Conservation (phyloP, 169 alveolate genomes). For the Cyclospora cayetanensis region DNA sequence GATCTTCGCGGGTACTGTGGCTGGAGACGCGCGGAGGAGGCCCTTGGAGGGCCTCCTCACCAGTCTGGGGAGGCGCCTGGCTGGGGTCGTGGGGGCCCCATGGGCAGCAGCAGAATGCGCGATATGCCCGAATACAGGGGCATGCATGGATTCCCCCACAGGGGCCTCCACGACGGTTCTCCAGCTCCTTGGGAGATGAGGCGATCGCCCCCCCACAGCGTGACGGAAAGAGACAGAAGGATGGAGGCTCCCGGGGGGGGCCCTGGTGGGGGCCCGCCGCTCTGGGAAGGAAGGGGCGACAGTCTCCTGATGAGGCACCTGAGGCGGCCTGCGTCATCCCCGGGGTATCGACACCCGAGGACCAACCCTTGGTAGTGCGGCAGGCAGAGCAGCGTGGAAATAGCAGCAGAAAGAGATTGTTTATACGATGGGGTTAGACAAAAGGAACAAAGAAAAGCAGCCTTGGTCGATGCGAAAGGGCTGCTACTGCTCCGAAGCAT, state of each 20-base stretch:
- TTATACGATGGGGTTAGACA: too few relatives aligned
- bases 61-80: not conserved
- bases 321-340: not conserved
- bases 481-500: too few relatives aligned
- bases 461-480: too few relatives aligned
- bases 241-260: not conserved
- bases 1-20: not conserved
- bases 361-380: constrained; percentile 14
- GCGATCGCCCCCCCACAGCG: not conserved
- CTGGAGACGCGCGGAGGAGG: not conserved
- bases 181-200: not conserved
- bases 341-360: constrained; percentile 8
- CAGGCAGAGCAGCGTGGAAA: constrained; percentile 30
- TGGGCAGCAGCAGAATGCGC: not conserved
- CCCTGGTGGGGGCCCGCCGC: not conserved
- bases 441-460: too few relatives aligned
- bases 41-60: not conserved
- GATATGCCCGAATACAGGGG: not conserved
- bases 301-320: not conserved
- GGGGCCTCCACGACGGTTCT: not conserved
- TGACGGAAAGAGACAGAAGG: constrained; percentile 8
- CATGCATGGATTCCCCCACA: not conserved
- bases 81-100: not conserved
- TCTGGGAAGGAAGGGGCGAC: not conserved
- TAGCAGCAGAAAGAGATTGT: too few relatives aligned